Percentiles rank a stretch among this genome's conserved stretches.
phyloP scores from a whole-genome alignment of 2,329 filamentous ascomycete genomes.

The Sphaerulina musiva region DNA sequence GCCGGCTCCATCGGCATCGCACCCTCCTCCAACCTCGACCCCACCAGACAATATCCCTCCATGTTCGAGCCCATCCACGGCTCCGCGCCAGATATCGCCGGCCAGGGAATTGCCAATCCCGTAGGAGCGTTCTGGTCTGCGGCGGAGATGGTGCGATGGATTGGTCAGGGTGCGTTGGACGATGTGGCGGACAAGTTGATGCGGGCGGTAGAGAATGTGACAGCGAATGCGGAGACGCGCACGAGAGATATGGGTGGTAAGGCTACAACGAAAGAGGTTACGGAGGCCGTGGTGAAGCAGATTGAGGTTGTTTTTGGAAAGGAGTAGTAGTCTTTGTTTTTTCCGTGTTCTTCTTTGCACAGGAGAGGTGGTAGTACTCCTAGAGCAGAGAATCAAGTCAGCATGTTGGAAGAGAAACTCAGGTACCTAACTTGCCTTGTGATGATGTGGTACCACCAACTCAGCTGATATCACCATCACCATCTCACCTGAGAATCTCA shows the following conservation, averaged over 20 bases:
- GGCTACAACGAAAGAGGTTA: constrained; percentile 53
- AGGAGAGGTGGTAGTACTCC: no score
- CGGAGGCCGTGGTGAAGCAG: constrained; percentile 50
- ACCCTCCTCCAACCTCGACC: constrained; percentile 63
- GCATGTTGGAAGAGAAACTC: no score
- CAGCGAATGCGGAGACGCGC: constrained; percentile 45
- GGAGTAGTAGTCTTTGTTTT: constrained; percentile 4
- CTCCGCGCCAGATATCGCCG: constrained; percentile 49
- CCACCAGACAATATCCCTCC: constrained; percentile 52
- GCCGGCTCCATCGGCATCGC: constrained; percentile 68
- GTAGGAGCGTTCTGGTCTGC: constrained; percentile 64
- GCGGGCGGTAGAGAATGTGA: constrained; percentile 56
- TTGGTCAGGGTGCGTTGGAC: constrained; percentile 47
- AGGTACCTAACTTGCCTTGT: no score
- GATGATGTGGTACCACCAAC: no score
- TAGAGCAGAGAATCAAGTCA: no score
- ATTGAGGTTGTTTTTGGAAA: constrained; percentile 41
- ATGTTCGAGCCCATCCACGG: constrained; percentile 58
- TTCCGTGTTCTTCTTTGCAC: no score
- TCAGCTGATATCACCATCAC: no score
- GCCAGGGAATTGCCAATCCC: constrained; percentile 57
- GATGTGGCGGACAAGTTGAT: constrained; percentile 53
- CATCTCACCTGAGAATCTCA: no score
- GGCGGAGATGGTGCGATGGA: constrained; percentile 60
- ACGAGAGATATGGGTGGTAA: constrained; percentile 56